Percentiles rank a stretch among this genome's conserved stretches.
Evolutionary conservation across 116 monocot species (phyloP).

Genomic region (Iris pallida): DNA sequence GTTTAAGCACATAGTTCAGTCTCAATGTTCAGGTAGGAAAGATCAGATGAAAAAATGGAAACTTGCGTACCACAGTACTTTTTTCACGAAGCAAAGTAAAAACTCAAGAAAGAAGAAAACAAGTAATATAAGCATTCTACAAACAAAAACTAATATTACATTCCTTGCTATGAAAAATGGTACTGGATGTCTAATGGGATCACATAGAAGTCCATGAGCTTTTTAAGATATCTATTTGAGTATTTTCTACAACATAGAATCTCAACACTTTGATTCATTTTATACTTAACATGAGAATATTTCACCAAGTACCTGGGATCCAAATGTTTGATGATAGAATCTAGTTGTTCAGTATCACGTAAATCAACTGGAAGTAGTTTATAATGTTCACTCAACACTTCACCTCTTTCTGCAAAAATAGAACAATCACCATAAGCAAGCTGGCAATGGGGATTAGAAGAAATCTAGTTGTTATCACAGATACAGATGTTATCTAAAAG

Average conservation of each 20-base stretch:
- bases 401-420: constrained; percentile 64
- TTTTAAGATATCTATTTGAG: no score
- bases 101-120: neutral
- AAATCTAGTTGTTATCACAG: no score
- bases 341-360: constrained; percentile 51
- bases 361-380: constrained; percentile 79
- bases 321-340: constrained; percentile 47
- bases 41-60: neutral
- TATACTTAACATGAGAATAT: neutral
- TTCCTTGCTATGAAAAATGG: neutral
- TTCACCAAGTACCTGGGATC: constrained; percentile 55
- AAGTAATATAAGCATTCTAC: neutral
- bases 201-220: neutral
- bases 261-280: no score
- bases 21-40: no score
- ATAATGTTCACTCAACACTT: constrained; percentile 67
- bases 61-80: neutral
- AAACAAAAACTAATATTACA: neutral
- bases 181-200: neutral
- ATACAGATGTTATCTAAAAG: no score
- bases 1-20: neutral
- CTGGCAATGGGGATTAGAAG: neutral
- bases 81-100: neutral
- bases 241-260: no score
- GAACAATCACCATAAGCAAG: neutral